These are phyloP conservation scores for Lentinula lateritia DNA, from an alignment of 768 basidiomycete genomes.

Conservation along the genomic window DNA sequence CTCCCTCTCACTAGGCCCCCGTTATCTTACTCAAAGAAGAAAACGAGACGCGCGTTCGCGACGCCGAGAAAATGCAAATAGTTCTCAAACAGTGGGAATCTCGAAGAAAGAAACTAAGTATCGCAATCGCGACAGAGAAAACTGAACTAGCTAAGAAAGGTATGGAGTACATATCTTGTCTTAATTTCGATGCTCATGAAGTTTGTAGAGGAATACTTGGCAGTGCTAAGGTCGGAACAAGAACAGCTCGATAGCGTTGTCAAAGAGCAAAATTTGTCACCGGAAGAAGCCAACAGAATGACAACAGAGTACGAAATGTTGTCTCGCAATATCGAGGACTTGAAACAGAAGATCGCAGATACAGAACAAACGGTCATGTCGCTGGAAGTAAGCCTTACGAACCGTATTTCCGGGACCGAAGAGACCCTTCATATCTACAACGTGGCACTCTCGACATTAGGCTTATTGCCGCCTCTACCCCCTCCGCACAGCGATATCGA, in stretches of 20 bases:
- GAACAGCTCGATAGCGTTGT: constrained; percentile 60
- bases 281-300: constrained; percentile 90
- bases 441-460: constrained; percentile 66
- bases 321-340: constrained; percentile 65
- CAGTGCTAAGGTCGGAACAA: constrained; percentile 60
- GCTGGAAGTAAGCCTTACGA: constrained; percentile 79
- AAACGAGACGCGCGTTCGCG: constrained; percentile 59
- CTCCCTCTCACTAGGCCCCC: constrained; percentile 39
- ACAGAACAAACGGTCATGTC: constrained; percentile 68
- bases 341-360: constrained; percentile 71
- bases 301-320: constrained; percentile 83
- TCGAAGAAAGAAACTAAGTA: constrained; percentile 61
- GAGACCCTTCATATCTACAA: constrained; percentile 78
- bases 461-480: constrained; percentile 69
- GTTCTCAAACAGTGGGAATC: constrained; percentile 67
- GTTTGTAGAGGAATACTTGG: constrained; percentile 51
- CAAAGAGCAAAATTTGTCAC: constrained; percentile 81
- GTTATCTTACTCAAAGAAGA: constrained; percentile 58
- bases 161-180: constrained; percentile 21
- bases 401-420: constrained; percentile 76
- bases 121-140: constrained; percentile 63
- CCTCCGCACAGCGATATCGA: constrained; percentile 68
- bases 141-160: constrained; percentile 55
- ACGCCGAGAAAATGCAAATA: constrained; percentile 75
- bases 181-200: neutral